These are phyloP conservation scores for Arctostaphylos glauca DNA, from an alignment of 148 eudicot genomes.

Conservation along the genomic window DNA sequence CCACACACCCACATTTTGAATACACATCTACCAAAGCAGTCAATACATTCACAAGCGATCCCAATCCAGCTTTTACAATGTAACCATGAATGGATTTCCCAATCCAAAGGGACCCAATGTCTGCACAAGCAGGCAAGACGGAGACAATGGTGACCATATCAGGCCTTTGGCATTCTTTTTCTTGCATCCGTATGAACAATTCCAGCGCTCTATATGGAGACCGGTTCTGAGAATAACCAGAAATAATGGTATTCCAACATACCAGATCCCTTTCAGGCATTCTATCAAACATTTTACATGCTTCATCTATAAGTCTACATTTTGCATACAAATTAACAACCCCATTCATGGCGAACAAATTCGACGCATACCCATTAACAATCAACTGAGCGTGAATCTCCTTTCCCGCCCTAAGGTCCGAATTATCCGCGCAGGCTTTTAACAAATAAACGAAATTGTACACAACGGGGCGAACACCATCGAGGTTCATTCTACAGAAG, in stretches of 20 bases:
- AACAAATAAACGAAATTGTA: conserved; percentile 68
- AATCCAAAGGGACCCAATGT: conserved; percentile 36
- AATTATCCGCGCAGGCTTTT: conserved; percentile 60
- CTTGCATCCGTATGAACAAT: conserved; percentile 59
- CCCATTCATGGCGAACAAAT: conserved; percentile 66
- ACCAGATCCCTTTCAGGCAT: conserved; percentile 75
- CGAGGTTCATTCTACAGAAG: conserved; percentile 50
- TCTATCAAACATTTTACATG: conserved; percentile 74
- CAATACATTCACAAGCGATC: conserved; percentile 54
- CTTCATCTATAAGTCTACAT: conserved; percentile 56
- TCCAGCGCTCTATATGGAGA: conserved; percentile 52
- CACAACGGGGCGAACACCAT: conserved; percentile 48
- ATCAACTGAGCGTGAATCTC: conserved; percentile 60
- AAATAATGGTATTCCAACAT: conserved; percentile 76
- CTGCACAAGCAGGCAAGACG: conserved; percentile 57
- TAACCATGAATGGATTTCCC: conserved; percentile 68
- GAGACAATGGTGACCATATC: conserved; percentile 60
- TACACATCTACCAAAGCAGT: conserved; percentile 83
- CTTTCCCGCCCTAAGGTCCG: conserved; percentile 48
- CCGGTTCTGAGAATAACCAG: conserved; percentile 76
- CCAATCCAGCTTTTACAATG: conserved; percentile 49
- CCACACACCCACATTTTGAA: conserved; percentile 59
- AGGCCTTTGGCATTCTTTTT: conserved; percentile 29
- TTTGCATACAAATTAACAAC: conserved; percentile 75
- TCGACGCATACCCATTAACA: conserved; percentile 47